Evolutionary conservation across 2,329 filamentous ascomycete species (phyloP), one percentile per base, ranked within the genome.

Genomic region (Trichoderma sp.): DNA sequence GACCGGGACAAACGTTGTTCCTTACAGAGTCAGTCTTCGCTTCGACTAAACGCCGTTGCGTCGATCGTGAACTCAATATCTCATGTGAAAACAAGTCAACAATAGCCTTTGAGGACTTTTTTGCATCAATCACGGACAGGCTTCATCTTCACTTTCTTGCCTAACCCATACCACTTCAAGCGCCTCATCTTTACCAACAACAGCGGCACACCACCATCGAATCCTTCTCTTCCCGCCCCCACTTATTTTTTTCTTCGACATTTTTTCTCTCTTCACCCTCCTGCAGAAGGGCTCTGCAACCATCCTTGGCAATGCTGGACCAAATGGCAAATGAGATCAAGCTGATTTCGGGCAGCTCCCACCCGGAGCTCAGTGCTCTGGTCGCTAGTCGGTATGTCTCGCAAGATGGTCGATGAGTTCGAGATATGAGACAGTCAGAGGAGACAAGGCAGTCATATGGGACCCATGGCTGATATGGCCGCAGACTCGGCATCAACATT

Each of bases 401-500:
- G 43, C 34, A 41, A 45, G 39, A 47, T 30, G 39, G 39, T 28
- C 17, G 30, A 43, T 28, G 41, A 45, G 1, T 48, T 48, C 21
- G 50, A 41, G 48, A 65, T 47, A 9, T 44, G 48, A 19, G 47
- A 45, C 41, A 52, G 34, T 14, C 10, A 47, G 34, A 43, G 48
- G 39, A 51, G 34, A 21, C 30, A 34, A 2, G 39, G 15, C 39
- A 21, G 30, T 48, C 44, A 43, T 9, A n/a, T 17, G 21, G 58
- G 24, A 61, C 64, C 64, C 63, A 47, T 24, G 14, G 65, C 65
- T 69, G 65, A 69, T 76, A 69, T 69, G 54, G 44, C 54, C 67
- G 62, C 75, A 92, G 90, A 73, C 84, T 92, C 67, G 90, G 90
- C 71, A 90, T 92, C 72, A 87, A 92, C 72, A 84, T 92, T 71